phyloP scores from a whole-genome alignment of 345 rosid genomes.

The Linum usitatissimum region DNA sequence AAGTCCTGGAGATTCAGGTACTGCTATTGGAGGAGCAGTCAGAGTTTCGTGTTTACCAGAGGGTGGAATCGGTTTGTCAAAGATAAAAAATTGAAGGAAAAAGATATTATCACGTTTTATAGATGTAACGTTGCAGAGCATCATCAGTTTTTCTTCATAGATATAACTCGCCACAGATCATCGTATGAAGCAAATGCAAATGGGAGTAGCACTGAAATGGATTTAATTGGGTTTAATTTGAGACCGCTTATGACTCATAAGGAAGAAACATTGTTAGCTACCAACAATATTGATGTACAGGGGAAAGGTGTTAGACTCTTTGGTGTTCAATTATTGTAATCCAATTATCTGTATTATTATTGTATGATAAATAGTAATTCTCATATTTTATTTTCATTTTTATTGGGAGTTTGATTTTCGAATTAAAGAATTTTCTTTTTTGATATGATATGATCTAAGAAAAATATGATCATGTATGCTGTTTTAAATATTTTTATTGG shows the following conservation, averaged over 20 bases:
- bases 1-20: constrained; percentile 24
- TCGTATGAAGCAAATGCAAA: not conserved
- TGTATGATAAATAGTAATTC: too few species aligned
- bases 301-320: not conserved
- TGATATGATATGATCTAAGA: too few species aligned
- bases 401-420: too few species aligned
- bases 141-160: not conserved
- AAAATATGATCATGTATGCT: too few species aligned
- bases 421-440: too few species aligned
- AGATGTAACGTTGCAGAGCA: not conserved
- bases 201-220: too few species aligned
- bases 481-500: too few species aligned
- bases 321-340: not conserved
- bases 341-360: too few species aligned
- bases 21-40: constrained; percentile 24
- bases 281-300: not conserved
- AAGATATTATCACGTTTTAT: constrained; percentile 15
- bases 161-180: not conserved
- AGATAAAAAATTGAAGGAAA: constrained; percentile 19
- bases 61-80: constrained; percentile 26
- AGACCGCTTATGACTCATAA: not conserved
- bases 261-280: not conserved
- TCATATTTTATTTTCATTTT: too few species aligned
- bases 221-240: not conserved
- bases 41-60: constrained; percentile 23